Conservation (phyloP, 2,329 filamentous ascomycete genomes). For the Furcasterigmium furcatum region DNA sequence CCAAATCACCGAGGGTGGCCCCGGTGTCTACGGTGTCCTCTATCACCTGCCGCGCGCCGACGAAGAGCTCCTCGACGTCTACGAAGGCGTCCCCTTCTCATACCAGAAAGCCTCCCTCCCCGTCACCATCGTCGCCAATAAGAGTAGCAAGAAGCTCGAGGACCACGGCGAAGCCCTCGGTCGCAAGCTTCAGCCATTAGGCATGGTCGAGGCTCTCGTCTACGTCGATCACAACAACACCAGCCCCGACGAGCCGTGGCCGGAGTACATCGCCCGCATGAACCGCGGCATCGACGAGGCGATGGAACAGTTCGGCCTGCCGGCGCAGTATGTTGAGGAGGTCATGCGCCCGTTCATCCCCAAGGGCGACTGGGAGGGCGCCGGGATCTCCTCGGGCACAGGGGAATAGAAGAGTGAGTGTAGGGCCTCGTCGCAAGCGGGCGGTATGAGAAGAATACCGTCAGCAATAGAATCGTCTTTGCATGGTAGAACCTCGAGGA, state of each 20-base stretch:
- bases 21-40: conserved; percentile 54
- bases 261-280: conserved; percentile 63
- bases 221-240: conserved; percentile 53
- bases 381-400: too few species aligned
- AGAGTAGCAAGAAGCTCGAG: conserved; percentile 12
- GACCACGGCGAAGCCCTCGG: conserved; percentile 8
- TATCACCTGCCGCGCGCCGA: conserved; percentile 49
- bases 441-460: too few species aligned
- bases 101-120: conserved; percentile 53
- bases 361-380: background rate
- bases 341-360: conserved; percentile 46
- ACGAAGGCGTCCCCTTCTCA: conserved; percentile 61
- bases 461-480: too few species aligned
- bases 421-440: too few species aligned
- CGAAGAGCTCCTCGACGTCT: conserved; percentile 48
- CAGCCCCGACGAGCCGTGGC: conserved; percentile 34
- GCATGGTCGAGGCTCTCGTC: conserved; percentile 41
- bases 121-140: conserved; percentile 26
- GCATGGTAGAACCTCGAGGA: too few species aligned
- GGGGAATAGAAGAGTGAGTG: too few species aligned
- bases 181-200: too few species aligned
- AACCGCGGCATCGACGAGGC: conserved; percentile 61
- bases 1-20: too few species aligned
- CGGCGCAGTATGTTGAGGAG: conserved; percentile 47
- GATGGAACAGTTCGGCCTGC: conserved; percentile 47